A percentile compares a stretch with the other conserved stretches of the same genome.
Conservation (phyloP, 352 stramenopile species). For the Phytophthora pinifolia region DNA sequence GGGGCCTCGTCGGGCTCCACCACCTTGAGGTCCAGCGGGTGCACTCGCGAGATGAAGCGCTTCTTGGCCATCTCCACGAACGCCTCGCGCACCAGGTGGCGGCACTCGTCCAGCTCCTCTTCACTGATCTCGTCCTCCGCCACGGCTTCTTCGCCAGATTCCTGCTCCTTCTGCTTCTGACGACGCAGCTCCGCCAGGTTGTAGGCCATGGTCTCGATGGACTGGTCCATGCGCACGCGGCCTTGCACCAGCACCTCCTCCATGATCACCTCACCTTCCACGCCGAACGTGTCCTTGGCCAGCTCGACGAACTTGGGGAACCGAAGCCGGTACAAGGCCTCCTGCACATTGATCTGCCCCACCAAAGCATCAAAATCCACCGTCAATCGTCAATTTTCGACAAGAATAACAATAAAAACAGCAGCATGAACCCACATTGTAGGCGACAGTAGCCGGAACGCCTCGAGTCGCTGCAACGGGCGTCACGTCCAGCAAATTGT, state of each 20-base stretch:
- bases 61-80: slow-evolving; percentile 91
- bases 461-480: slow-evolving; percentile 34
- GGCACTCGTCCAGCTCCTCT: slow-evolving; percentile 70
- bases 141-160: slow-evolving; percentile 12
- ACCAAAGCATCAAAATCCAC: slow-evolving; percentile 6
- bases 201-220: slow-evolving; percentile 81
- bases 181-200: slow-evolving; percentile 66
- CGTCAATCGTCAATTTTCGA: slow-evolving; percentile 1
- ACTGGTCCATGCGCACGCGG: slow-evolving; percentile 84
- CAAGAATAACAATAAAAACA: slow-evolving; percentile 4
- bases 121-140: slow-evolving; percentile 67
- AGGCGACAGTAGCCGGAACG: slow-evolving; percentile 30
- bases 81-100: slow-evolving; percentile 51
- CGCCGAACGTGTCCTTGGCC: slow-evolving; percentile 71
- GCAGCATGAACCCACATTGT: slow-evolving; percentile 39
- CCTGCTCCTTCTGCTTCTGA: slow-evolving; percentile 30
- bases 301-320: slow-evolving; percentile 86
- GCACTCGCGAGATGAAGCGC: slow-evolving; percentile 83
- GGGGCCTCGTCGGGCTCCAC: slow-evolving; percentile 55
- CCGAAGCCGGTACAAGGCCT: slow-evolving; percentile 79
- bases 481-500: slow-evolving; percentile 80
- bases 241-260: slow-evolving; percentile 86
- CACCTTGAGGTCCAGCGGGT: slow-evolving; percentile 80
- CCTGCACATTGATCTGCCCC: slow-evolving; percentile 72
- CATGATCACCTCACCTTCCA: slow-evolving; percentile 87